These are phyloP conservation scores for Xylaria sp. DNA, from an alignment of 2,329 filamentous ascomycete genomes.

Conservation along the genomic window DNA sequence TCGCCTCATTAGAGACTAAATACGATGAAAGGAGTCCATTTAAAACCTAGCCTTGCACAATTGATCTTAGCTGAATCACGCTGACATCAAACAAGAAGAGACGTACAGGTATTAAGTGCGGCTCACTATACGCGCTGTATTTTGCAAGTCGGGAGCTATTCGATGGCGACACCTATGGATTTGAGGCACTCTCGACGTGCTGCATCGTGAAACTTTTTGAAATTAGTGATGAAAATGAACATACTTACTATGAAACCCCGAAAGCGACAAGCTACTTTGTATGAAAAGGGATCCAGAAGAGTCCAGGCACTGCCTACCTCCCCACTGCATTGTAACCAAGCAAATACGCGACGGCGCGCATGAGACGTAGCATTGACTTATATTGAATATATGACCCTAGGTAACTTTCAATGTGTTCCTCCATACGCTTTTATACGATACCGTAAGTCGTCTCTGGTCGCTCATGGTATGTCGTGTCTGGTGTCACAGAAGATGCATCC, in stretches of 20 bases:
- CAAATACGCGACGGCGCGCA: neutral
- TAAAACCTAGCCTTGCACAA: neutral
- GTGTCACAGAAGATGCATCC: neutral
- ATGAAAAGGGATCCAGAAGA: neutral
- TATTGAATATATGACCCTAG: neutral
- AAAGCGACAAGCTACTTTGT: neutral
- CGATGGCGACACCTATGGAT: neutral
- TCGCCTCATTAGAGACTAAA: neutral
- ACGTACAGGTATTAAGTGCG: neutral
- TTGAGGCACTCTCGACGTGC: neutral
- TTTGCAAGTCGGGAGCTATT: neutral
- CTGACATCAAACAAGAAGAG: neutral
- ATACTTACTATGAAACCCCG: neutral
- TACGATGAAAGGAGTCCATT: neutral
- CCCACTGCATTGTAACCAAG: neutral
- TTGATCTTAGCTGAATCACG: neutral
- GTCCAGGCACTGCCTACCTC: neutral
- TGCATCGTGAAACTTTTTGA: neutral
- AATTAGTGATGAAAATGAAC: neutral
- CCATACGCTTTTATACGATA: neutral
- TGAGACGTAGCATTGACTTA: neutral
- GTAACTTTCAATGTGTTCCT: neutral
- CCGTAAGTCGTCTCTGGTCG: no score
- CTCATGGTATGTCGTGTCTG: neutral
- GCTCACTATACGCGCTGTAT: neutral